Base-by-base conservation (phyloP, 1,139 yeast genomes). In the Oligophagozyma castellii region DNA sequence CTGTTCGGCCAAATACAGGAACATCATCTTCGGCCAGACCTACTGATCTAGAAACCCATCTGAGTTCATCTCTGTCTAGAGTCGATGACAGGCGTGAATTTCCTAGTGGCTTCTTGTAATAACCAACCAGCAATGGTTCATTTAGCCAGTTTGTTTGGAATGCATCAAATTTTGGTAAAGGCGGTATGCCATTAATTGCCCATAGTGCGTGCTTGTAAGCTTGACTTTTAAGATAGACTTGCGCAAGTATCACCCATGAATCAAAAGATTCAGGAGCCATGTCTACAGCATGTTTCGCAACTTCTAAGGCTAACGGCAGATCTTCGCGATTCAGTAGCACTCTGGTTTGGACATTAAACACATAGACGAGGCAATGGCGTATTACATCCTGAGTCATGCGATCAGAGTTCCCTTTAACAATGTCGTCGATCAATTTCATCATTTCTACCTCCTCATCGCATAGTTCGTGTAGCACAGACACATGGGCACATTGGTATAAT, bases 171-270 rank as follows among this genome's bases (percentile, higher is more conserved):
- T 35, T 29, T n/a, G 41, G 40, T 24, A 49, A 29, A 19, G 38
- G 80, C 6, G 96, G 96, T 49, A 94, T 77, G 5, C 95, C 79
- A 50, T 89, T 89, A 41, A 86, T 64, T 0, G 95, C 73, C 29
- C 80, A 58, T 35, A 89, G 61, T 0, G 95, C 95, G 44, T 70
- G 72, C 37, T 72, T 74, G 43, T 68, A 77, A 49, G 83, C 83
- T 31, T 70, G 75, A 37, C 66, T 59, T 30, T 72, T 61, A 23
- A 86, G 75, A 48, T 86, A 80, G 7, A 74, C 73, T 42, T 68
- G 65, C 3, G 83, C 80, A 30, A 86, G 59, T 33, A 65, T 58
- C 12, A 77, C 70, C 96, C 96, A 86, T 5, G 92, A 63, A 36
- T 67, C 65, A 52, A 80, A 84, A 47, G 79, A 93, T 2, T 89